A percentile compares a stretch with the other conserved stretches of the same genome.
Evolutionary conservation across 805 yeast species (phyloP).

Genomic region (Saccharomycopsis vini): DNA sequence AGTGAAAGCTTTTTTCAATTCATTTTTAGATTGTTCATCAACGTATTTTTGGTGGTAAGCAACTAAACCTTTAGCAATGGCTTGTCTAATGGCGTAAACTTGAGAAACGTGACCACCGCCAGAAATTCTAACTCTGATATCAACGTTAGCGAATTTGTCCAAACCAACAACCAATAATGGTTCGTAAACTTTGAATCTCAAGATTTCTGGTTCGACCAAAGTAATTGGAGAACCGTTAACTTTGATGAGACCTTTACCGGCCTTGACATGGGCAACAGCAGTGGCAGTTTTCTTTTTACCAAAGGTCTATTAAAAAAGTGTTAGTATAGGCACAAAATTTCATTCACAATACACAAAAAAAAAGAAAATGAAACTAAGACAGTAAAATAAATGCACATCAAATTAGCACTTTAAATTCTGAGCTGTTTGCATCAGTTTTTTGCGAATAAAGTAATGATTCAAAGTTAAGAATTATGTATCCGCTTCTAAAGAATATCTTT

Average conservation of each 20-base stretch:
- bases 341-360: too few species aligned
- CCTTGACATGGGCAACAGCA: constrained; percentile 99
- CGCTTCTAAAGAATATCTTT: too few species aligned
- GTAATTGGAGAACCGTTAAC: constrained; percentile 99
- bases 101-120: constrained; percentile 99
- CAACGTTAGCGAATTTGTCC: constrained; percentile 97
- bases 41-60: constrained; percentile 99
- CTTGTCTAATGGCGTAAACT: constrained; percentile 99
- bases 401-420: too few species aligned
- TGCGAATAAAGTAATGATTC: too few species aligned
- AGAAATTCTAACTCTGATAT: constrained; percentile 97
- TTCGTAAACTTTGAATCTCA: constrained; percentile 99
- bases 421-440: too few species aligned
- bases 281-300: constrained; percentile 99
- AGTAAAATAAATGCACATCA: too few species aligned
- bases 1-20: constrained; percentile 95
- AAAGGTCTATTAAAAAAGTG: constrained; percentile 64
- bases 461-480: too few species aligned
- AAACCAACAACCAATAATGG: constrained; percentile 97
- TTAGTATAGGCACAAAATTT: background rate
- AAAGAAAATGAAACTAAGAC: too few species aligned
- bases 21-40: constrained; percentile 99
- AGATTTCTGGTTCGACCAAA: constrained; percentile 97
- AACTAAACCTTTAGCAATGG: constrained; percentile 98
- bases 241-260: constrained; percentile 99